Evolutionary conservation across 2,329 filamentous ascomycete species (phyloP).

Genomic region (Claviceps digitariae): DNA sequence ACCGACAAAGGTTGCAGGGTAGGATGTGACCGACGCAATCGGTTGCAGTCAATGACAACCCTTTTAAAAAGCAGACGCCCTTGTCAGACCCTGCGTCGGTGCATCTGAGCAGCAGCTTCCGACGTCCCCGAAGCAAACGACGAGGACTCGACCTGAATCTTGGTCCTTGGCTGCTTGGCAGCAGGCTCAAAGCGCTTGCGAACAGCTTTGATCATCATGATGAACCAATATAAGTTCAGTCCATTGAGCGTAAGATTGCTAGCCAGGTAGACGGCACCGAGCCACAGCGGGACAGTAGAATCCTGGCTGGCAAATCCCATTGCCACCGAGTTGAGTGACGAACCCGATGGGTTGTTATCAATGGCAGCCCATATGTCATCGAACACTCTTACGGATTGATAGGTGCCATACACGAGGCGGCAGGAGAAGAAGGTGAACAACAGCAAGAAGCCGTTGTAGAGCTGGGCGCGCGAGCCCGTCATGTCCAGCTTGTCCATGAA

Average conservation of each 20-base stretch:
- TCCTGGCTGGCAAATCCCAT: slow-evolving; percentile 33
- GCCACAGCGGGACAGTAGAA: slow-evolving; percentile 52
- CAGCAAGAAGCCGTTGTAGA: slow-evolving; percentile 64
- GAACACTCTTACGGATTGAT: slow-evolving; percentile 56
- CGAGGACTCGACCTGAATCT: slow-evolving; percentile 16
- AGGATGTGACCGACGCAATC: background rate
- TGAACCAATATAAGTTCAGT: slow-evolving; percentile 76
- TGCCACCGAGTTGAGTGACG: slow-evolving; percentile 9
- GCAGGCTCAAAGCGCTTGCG: slow-evolving; percentile 56
- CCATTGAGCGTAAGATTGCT: slow-evolving; percentile 61
- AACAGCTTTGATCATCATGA: slow-evolving; percentile 73
- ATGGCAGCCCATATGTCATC: slow-evolving; percentile 50
- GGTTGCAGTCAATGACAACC: background rate
- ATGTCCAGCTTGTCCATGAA: slow-evolving; percentile 78
- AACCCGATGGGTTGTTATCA: slow-evolving; percentile 23
- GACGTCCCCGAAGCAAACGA: slow-evolving; percentile 17
- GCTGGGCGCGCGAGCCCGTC: slow-evolving; percentile 60
- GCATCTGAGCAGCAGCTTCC: slow-evolving; percentile 7
- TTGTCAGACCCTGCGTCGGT: slow-evolving; percentile 19
- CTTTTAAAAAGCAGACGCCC: background rate
- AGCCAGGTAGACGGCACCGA: slow-evolving; percentile 52
- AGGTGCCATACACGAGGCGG: slow-evolving; percentile 66
- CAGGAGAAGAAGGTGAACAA: slow-evolving; percentile 63
- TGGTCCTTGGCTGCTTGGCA: slow-evolving; percentile 16
- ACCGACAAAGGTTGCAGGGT: background rate